Evolutionary conservation across 345 rosid species (phyloP), one percentile per base, ranked within the genome.

Genomic region (Sapria himalayana): DNA sequence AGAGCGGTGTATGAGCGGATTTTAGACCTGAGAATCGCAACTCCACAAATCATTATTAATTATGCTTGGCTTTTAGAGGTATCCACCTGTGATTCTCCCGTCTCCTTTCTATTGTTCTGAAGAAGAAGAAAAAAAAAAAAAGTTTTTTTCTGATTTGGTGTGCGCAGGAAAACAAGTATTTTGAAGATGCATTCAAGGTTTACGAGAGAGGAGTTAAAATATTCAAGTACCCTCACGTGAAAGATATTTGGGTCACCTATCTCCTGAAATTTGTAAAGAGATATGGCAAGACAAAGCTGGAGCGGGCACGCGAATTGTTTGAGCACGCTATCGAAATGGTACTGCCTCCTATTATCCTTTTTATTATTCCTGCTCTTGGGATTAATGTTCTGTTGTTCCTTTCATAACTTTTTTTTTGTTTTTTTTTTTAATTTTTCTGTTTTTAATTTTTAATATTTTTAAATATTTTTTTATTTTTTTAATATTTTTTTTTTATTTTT

Each of bases 151-250:
- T 40, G 2, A 46, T 33, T 32, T 18, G 41, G 45, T 24, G 20
- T 59, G 25, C 63, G 36, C 62, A 77, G 93, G 93, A 79, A 49
- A 70, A 84, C 46, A 84, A 71, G 50, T 89, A 77, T 48, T 84
- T 89, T 29, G 95, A 89, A 70, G 95, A 89, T 71, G 99, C 99
- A 51, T 89, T 89, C 69, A 89, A 78, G 71, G 95, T 80, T 21
- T 82, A 89, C 51, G 95, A 89, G 68, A 71, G 92, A 56, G 95
- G 99, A 36, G 92, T 89, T 51, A 89, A 84, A 69, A 79, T 89
- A 56, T 89, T 84, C 50, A 89, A 89, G 61, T 77, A 89, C 51
- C 99, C 99, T 19, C 99, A 84, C 33, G 99, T 84, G 39, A 84
- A 84, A 61, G 95, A 89, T 52, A 64, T 79, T 22, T 89, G 99